Conservation (phyloP, 2,329 filamentous ascomycete genomes). For the Pseudogymnoascus sp. region DNA sequence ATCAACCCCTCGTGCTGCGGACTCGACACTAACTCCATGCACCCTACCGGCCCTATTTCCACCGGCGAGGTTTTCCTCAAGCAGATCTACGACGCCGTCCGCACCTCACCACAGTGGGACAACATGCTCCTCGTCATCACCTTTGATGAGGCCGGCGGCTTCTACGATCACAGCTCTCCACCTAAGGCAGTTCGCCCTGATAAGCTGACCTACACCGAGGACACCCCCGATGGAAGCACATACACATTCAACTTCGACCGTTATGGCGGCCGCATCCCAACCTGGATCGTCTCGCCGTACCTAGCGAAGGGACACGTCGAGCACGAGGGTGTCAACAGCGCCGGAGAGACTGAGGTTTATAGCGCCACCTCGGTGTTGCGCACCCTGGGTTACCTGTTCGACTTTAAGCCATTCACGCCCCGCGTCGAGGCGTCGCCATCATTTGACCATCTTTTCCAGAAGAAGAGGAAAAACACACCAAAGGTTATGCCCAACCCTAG, state of each 20-base stretch:
- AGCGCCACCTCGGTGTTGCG: slow-evolving; percentile 35
- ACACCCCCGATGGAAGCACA: slow-evolving; percentile 29
- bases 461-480: not conserved
- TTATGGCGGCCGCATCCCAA: slow-evolving; percentile 37
- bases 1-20: slow-evolving; percentile 42
- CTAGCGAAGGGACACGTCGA: slow-evolving; percentile 33
- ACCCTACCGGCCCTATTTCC: slow-evolving; percentile 36
- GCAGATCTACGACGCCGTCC: slow-evolving; percentile 37
- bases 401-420: slow-evolving; percentile 11
- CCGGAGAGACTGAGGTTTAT: slow-evolving; percentile 27
- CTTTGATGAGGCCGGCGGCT: slow-evolving; percentile 40
- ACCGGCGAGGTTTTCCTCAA: slow-evolving; percentile 38
- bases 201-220: slow-evolving; percentile 30
- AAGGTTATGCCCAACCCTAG: not conserved
- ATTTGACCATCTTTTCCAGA: slow-evolving; percentile 12
- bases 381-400: slow-evolving; percentile 34
- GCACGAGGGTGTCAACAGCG: slow-evolving; percentile 26
- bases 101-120: slow-evolving; percentile 37
- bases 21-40: slow-evolving; percentile 31
- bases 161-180: slow-evolving; percentile 38
- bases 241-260: slow-evolving; percentile 35
- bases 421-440: slow-evolving; percentile 10
- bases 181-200: slow-evolving; percentile 30
- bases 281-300: slow-evolving; percentile 37
- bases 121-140: slow-evolving; percentile 39